phyloP scores from a whole-genome alignment of 148 eudicot species.

The Linanthus parryae region DNA sequence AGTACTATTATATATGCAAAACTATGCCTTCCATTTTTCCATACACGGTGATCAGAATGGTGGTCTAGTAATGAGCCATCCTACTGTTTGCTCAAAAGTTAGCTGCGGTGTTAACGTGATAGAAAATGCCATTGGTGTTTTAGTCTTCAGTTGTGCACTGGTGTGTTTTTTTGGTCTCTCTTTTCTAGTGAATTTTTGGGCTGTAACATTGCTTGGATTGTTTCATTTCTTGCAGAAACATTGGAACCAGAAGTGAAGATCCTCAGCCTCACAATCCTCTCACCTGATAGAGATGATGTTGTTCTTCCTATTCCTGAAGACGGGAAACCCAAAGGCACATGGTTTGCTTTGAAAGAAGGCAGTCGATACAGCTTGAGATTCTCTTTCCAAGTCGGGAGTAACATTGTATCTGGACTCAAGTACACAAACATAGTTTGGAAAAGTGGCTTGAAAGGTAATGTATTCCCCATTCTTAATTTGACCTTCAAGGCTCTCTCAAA shows the following conservation, averaged over 20 bases:
- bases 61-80: too few relatives aligned
- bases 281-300: constrained; percentile 40
- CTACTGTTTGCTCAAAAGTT: too few relatives aligned
- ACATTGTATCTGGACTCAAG: constrained; percentile 48
- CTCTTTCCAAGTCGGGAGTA: constrained; percentile 35
- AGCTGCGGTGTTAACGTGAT: too few relatives aligned
- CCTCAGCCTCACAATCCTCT: constrained; percentile 36
- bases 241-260: constrained; percentile 52
- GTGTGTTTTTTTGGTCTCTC: too few relatives aligned
- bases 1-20: too few relatives aligned
- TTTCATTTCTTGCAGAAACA: constrained; percentile 25
- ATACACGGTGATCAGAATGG: too few relatives aligned
- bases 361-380: constrained; percentile 43
- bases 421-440: constrained; percentile 53
- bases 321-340: constrained; percentile 43
- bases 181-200: neutral
- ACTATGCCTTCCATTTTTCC: neutral
- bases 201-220: neutral
- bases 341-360: constrained; percentile 57
- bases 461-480: neutral
- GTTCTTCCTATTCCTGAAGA: constrained; percentile 40
- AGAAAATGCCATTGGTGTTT: too few relatives aligned
- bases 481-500: neutral
- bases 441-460: constrained; percentile 46
- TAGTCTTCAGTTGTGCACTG: too few relatives aligned